A percentile compares a stretch with the other conserved stretches of the same genome.
phyloP scores from a whole-genome alignment of 352 stramenopile species.

The Blastocystis hominis region DNA sequence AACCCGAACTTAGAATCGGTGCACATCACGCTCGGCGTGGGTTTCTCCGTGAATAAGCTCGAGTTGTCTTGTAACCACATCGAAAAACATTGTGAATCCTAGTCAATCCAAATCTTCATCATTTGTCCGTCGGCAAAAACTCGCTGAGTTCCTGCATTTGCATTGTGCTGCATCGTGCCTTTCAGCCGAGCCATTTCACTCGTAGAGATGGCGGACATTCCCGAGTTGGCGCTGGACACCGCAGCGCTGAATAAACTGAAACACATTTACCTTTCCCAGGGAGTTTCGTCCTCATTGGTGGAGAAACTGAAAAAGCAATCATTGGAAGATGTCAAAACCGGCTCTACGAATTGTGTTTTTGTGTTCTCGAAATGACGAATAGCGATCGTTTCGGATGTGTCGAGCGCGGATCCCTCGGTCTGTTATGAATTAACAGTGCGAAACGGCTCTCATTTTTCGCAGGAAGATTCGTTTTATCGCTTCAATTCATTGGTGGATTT shows the following conservation, averaged over 20 bases:
- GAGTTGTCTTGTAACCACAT: background rate
- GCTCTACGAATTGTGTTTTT: background rate
- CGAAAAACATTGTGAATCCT: background rate
- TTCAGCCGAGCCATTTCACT: background rate
- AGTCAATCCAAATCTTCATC: background rate
- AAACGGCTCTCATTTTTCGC: background rate
- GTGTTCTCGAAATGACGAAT: background rate
- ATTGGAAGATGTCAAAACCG: too few species aligned
- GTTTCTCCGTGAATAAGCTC: background rate
- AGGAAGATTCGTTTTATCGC: background rate
- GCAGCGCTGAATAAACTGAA: background rate
- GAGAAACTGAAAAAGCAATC: background rate
- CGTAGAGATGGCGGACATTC: background rate
- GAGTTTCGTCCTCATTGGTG: background rate
- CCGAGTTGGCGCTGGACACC: background rate
- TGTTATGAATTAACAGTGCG: background rate
- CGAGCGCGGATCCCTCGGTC: background rate
- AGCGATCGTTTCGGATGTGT: background rate
- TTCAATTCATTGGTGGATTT: background rate
- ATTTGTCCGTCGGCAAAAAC: background rate
- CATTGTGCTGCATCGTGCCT: background rate
- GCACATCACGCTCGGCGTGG: background rate
- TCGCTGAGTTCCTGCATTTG: background rate
- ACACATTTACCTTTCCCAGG: background rate
- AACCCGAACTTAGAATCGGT: too few species aligned